Percentiles rank a stretch among this genome's conserved stretches.
These are phyloP conservation scores for Glaciozyma martinii DNA, from an alignment of 768 basidiomycete species.

Conservation along the genomic window DNA sequence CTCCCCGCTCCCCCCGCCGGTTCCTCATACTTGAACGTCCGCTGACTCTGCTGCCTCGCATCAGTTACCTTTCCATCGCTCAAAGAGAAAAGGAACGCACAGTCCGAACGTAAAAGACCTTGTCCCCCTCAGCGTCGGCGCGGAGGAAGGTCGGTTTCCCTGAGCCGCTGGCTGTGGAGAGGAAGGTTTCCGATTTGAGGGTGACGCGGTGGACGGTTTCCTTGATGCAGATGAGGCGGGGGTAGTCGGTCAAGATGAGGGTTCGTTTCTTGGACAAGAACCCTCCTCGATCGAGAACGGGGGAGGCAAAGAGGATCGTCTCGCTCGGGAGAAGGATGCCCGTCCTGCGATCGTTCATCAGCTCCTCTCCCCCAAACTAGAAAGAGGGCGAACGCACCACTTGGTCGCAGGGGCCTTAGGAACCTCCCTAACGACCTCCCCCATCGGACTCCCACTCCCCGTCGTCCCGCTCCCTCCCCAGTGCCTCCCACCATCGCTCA, in stretches of 20 bases:
- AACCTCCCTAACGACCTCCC: conserved; percentile 12
- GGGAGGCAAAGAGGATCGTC: conserved; percentile 24
- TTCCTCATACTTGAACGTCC: conserved; percentile 26
- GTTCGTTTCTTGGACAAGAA: conserved; percentile 25
- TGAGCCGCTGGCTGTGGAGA: conserved; percentile 11
- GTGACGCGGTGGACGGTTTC: conserved; percentile 18
- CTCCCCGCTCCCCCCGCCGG: conserved; percentile 18
- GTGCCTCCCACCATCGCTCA: background rate
- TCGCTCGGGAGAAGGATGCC: conserved; percentile 23
- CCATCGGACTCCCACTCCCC: conserved; percentile 4
- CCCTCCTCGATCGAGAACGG: conserved; percentile 11
- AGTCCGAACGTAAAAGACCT: conserved; percentile 22
- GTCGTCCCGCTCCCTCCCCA: conserved; percentile 1
- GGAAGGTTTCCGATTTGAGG: conserved; percentile 31
- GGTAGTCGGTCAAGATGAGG: conserved; percentile 32
- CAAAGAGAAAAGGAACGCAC: conserved; percentile 2
- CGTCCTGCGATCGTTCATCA: conserved; percentile 1
- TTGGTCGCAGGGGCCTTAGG: conserved; percentile 1
- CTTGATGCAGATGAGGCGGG: conserved; percentile 30
- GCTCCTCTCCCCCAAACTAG: background rate
- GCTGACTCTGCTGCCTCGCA: conserved; percentile 7
- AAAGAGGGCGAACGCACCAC: background rate
- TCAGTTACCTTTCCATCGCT: background rate
- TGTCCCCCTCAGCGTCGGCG: conserved; percentile 11
- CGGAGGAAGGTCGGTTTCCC: conserved; percentile 1